A percentile compares a stretch with the other conserved stretches of the same genome.
phyloP scores from a whole-genome alignment of 345 rosid genomes.

The Eucalyptus cloeziana region DNA sequence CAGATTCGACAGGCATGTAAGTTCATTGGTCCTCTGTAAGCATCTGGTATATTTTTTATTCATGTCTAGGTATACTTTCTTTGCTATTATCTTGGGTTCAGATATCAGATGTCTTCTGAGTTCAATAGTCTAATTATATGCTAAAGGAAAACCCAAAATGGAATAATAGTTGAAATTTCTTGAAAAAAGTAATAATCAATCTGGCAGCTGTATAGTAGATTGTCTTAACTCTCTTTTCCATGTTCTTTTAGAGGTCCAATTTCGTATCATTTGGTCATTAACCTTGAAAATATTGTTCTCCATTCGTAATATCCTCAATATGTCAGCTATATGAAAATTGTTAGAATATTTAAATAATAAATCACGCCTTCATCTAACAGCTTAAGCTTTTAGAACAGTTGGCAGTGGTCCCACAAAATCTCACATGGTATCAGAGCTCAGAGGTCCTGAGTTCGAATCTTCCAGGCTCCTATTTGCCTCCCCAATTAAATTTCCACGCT shows the following conservation, averaged over 20 bases:
- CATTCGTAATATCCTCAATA: neutral
- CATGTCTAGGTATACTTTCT: neutral
- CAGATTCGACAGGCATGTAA: constrained; percentile 97
- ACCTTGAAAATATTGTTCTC: neutral
- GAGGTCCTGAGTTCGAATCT: too few relatives aligned
- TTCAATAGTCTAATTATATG: neutral
- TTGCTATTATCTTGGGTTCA: neutral
- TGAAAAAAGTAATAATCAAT: neutral
- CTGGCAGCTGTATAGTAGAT: neutral
- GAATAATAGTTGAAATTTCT: neutral
- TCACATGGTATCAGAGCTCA: too few relatives aligned
- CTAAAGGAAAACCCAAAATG: neutral
- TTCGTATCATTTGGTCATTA: neutral
- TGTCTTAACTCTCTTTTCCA: neutral
- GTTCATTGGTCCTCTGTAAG: constrained; percentile 5
- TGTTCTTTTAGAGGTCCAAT: neutral
- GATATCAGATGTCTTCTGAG: neutral
- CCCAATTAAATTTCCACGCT: too few relatives aligned
- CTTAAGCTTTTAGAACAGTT: too few relatives aligned
- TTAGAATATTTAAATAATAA: too few relatives aligned
- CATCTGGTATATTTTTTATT: neutral
- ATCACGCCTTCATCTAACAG: too few relatives aligned
- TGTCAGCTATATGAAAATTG: neutral
- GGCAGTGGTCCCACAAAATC: too few relatives aligned
- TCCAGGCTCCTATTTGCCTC: too few relatives aligned